Percentiles rank a stretch among this genome's conserved stretches.
Conservation (phyloP, 2,329 filamentous ascomycete species). For the Apiospora kogelbergensis region DNA sequence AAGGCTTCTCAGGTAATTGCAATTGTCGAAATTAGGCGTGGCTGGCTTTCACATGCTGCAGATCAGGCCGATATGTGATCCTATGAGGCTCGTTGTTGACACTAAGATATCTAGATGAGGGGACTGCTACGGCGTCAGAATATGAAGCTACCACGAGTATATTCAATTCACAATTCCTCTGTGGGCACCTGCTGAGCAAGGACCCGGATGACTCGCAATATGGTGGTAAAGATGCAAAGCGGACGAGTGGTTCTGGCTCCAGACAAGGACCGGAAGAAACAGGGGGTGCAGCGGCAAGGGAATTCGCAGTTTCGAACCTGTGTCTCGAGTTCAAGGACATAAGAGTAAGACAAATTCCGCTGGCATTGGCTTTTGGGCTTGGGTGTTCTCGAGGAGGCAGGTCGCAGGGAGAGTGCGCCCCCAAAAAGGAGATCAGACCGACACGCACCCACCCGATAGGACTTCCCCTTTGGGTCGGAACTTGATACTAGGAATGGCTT, state of each 20-base stretch:
- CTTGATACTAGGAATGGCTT: background rate
- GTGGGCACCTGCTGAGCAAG: background rate
- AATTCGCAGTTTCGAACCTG: background rate
- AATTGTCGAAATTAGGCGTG: background rate
- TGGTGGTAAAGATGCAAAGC: background rate
- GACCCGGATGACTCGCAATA: background rate
- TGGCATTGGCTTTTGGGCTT: background rate
- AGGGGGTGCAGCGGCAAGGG: background rate
- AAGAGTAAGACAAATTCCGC: background rate
- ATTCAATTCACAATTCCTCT: background rate
- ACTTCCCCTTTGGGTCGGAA: background rate
- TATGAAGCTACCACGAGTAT: too few species aligned
- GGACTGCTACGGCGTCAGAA: background rate
- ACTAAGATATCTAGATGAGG: background rate
- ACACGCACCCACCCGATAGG: slow-evolving; percentile 10
- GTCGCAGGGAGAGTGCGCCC: slow-evolving; percentile 11
- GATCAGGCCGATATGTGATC: background rate
- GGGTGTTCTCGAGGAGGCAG: slow-evolving; percentile 9
- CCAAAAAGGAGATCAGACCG: background rate
- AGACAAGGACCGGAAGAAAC: background rate
- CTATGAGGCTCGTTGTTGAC: background rate
- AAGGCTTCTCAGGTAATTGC: background rate
- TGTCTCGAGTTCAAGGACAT: background rate
- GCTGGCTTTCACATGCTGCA: background rate
- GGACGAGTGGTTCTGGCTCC: background rate